Conservation (phyloP, 768 basidiomycete species). For the Lactarius akahatsu region DNA sequence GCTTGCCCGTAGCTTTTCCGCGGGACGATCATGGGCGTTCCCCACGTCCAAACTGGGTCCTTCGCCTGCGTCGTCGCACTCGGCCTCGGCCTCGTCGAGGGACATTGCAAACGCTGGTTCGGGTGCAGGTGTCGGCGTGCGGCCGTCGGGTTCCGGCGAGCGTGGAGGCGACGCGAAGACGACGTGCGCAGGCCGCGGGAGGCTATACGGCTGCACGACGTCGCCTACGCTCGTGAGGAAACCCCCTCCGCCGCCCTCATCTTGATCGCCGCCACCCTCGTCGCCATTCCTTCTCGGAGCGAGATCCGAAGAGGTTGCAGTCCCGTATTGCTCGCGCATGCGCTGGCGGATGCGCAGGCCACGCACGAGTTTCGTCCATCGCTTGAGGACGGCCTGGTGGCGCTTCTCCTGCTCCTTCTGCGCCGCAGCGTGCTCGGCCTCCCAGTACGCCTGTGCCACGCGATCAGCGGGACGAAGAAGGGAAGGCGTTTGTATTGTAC, state of each 20-base stretch:
- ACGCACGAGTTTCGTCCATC: conserved; percentile 85
- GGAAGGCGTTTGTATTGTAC: not conserved
- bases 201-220: conserved; percentile 68
- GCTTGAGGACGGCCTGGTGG: conserved; percentile 78
- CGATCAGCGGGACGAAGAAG: not conserved
- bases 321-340: conserved; percentile 73
- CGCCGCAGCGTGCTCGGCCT: conserved; percentile 72
- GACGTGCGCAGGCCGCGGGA: conserved; percentile 56
- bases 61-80: conserved; percentile 29
- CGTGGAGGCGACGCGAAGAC: conserved; percentile 26
- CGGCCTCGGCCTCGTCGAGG: conserved; percentile 33
- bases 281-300: not conserved
- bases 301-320: not conserved
- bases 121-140: conserved; percentile 20
- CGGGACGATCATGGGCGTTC: not conserved
- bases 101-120: conserved; percentile 11
- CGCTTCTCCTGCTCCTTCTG: conserved; percentile 74
- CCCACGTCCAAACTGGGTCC: not conserved
- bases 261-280: not conserved
- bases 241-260: conserved; percentile 41
- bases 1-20: not conserved
- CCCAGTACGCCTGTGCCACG: conserved; percentile 71
- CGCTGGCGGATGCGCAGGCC: conserved; percentile 85
- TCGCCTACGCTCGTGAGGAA: conserved; percentile 70
- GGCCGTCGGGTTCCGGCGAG: conserved; percentile 20